These are phyloP conservation scores for Backusella parvicylindrica DNA, from an alignment of 192 early-diverging fungal genomes.

Conservation along the genomic window DNA sequence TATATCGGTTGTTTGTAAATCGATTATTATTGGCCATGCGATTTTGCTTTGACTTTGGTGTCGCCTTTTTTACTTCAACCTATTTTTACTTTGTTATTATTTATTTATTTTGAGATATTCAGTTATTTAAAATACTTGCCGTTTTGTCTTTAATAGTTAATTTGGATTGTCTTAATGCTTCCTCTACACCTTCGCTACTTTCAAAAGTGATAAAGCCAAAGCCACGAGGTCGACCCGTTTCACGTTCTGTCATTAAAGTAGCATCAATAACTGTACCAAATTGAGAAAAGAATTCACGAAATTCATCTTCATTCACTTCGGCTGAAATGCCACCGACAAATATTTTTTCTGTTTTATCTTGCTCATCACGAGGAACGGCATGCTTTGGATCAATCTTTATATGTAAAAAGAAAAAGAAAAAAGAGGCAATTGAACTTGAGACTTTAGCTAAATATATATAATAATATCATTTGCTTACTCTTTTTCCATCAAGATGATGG, in stretches of 20 bases:
- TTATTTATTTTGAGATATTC: background rate
- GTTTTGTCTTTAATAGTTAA: slow-evolving; percentile 69
- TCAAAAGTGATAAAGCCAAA: slow-evolving; percentile 96
- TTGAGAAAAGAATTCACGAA: slow-evolving; percentile 79
- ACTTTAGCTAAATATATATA: background rate
- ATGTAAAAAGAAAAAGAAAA: background rate
- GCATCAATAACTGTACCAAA: slow-evolving; percentile 86
- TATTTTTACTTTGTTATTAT: slow-evolving; percentile 11
- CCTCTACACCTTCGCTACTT: slow-evolving; percentile 69
- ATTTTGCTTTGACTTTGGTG: slow-evolving; percentile 52
- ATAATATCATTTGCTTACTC: slow-evolving; percentile 46
- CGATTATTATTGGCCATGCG: slow-evolving; percentile 19
- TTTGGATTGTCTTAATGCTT: slow-evolving; percentile 65
- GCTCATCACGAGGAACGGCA: slow-evolving; percentile 68
- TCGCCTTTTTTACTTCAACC: slow-evolving; percentile 71
- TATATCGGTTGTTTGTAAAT: slow-evolving; percentile 28
- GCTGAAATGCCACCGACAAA: slow-evolving; percentile 89
- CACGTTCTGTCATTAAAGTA: slow-evolving; percentile 81
- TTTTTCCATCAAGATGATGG: slow-evolving; percentile 78
- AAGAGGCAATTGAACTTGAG: background rate
- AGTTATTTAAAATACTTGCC: slow-evolving; percentile 34
- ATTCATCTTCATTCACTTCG: slow-evolving; percentile 84
- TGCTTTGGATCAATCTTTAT: slow-evolving; percentile 71
- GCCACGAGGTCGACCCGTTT: slow-evolving; percentile 83
- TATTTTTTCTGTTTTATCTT: slow-evolving; percentile 82